Base-by-base conservation (phyloP, 1,284 basidiomycete genomes). In the Rhodotorula sp. region DNA sequence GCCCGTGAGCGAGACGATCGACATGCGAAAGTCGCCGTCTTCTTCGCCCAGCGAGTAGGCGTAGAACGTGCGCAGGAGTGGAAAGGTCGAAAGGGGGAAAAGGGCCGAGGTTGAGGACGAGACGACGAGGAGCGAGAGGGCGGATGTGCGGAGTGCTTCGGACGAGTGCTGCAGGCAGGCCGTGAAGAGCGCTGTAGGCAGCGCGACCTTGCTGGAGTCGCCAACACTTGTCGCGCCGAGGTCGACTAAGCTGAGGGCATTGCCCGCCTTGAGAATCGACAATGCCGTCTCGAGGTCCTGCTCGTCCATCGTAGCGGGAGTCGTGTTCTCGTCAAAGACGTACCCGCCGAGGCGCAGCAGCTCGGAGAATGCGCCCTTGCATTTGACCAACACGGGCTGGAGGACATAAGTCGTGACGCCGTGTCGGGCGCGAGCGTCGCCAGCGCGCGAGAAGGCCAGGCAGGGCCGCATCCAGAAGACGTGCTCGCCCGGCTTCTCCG, bases 121-220 rank as follows among this genome's bases (percentile, higher is more conserved):
- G 42, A 66, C 57, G 54, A 77, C 73, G 63, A 77, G 67, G 27
- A 77, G 67, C 4, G 75, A 68, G n/a, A 77, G 63, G 3, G 75
- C 69, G 21, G 74, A 69, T 46, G 56, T 66, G n/a, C 74, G 70
- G 3, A 75, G 69, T 4, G 75, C 66, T 13, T 65, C 48, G 23
- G 67, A 65, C 27, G 69, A 64, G 17, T 66, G 66, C 10, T 49
- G n/a, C n/a, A 70, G 64, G 64, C 71, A 64, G 13, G 61, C 55
- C 12, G 49, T 45, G 50, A 69, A 65, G 45, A 74, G 67, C 4
- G 57, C 19, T 1, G 48, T 17, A 9, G 72, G 72, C 34, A 70
- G 60, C 8, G 55, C 48, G 46, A 69, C 44, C 34, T 73, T 68
- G 23, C 12, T 1, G 53, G 27, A 21, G n/a, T 7, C 17, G 14